Conservation (phyloP, 768 basidiomycete genomes). For the Amanita subjunquillea region DNA sequence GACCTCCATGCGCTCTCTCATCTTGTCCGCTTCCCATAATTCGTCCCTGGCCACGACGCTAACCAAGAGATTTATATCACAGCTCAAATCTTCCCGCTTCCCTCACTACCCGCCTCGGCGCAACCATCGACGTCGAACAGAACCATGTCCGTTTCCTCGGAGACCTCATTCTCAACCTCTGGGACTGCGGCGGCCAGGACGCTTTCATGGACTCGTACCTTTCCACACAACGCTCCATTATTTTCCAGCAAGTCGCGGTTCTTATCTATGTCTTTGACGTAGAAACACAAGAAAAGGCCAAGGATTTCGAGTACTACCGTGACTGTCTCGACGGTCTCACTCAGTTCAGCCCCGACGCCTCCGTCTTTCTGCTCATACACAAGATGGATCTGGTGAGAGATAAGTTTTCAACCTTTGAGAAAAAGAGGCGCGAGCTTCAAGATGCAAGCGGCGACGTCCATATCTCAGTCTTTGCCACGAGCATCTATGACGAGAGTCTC, state of each 20-base stretch:
- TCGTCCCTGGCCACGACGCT: constrained; percentile 4
- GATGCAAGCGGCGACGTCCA: constrained; percentile 49
- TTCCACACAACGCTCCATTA: constrained; percentile 81
- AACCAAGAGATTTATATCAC: background rate
- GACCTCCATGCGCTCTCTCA: constrained; percentile 98
- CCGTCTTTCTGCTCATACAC: constrained; percentile 85
- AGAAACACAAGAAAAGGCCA: constrained; percentile 71
- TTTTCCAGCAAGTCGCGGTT: constrained; percentile 94
- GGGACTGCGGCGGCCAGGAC: constrained; percentile 99
- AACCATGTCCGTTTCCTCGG: constrained; percentile 96
- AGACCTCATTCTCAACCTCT: constrained; percentile 89
- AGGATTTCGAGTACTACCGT: constrained; percentile 87
- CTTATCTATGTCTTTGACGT: constrained; percentile 99
- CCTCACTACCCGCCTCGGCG: constrained; percentile 82
- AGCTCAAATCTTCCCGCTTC: constrained; percentile 94
- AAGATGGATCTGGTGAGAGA: constrained; percentile 93
- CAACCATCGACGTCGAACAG: constrained; percentile 97
- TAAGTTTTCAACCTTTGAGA: constrained; percentile 50
- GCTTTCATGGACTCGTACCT: constrained; percentile 98
- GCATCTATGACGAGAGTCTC: constrained; percentile 94
- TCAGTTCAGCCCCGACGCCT: constrained; percentile 72
- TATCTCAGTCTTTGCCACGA: constrained; percentile 81
- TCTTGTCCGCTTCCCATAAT: constrained; percentile 61
- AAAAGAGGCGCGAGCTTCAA: constrained; percentile 65
- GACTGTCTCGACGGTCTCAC: constrained; percentile 81